Evolutionary conservation across 257 asterid species (phyloP), one percentile per base, ranked within the genome.

Genomic region (Lantana camara): DNA sequence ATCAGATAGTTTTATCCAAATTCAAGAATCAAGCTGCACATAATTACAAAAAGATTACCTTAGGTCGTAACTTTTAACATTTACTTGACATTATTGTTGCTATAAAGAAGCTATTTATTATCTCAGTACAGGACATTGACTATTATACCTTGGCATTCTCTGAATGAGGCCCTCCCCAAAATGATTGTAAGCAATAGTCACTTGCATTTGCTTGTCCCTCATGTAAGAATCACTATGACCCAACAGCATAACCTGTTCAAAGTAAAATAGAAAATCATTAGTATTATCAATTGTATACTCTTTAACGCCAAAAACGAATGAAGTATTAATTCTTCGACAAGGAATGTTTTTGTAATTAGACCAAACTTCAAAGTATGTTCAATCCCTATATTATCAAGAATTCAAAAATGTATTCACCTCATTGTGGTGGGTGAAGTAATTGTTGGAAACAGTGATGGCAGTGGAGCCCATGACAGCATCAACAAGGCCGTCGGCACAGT

Each of bases 401-500:
- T n/a, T n/a, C n/a, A n/a, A n/a, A n/a, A n/a, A n/a, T 0, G 14
- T 21, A 41, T 62, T 37, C 11, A 85, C 96, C 98, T 91, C 98
- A 61, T 91, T 91, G 65, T 91, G 98, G 76, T 91, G 98, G 38
- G 96, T 84, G 71, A 91, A 84, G 67, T 68, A 82, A 34, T 91
- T 91, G 85, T 85, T 91, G 14, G 97, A 91, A 64, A 91, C 84
- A 74, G 98, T 91, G 62, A 91, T 75, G 1, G 98, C 93, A 1
- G 95, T 91, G 40, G 98, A 91, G 4, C 98, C 98, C 91, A 88
- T 84, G 24, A 91, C 88, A 54, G 98, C 98, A 41, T 91, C 98
- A 23, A 91, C 95, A 29, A 91, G 97, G 44, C 97, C 97, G 38
- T 91, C 97, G 0, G 97, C 96, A 16, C 96, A 91, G 64, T 91